A percentile compares a stretch with the other conserved stretches of the same genome.
Conservation (phyloP, 495 filamentous ascomycete genomes). For the Acidiella bohemica region DNA sequence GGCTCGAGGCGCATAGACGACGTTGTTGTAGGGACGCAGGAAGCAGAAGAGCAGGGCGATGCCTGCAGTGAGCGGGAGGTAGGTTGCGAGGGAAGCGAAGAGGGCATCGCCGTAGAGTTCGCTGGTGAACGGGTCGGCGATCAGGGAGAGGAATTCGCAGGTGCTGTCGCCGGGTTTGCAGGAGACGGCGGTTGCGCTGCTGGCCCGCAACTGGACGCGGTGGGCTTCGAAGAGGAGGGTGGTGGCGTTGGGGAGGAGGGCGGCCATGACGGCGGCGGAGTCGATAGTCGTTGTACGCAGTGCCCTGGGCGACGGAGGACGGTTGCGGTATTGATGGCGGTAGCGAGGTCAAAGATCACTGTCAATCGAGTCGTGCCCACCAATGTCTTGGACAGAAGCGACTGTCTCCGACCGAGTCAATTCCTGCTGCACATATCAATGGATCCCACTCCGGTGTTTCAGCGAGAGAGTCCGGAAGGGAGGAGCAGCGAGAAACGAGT, state of each 20-base stretch:
- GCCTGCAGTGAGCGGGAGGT: constrained; percentile 36
- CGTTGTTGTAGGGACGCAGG: constrained; percentile 73
- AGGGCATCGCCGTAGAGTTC: constrained; percentile 53
- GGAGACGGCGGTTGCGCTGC: not conserved
- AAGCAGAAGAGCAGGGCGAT: constrained; percentile 74
- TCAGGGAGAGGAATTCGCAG: constrained; percentile 25
- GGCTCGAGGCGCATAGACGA: constrained; percentile 88
- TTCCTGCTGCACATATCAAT: no score
- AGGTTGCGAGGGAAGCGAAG: constrained; percentile 60
- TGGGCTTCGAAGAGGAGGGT: constrained; percentile 1
- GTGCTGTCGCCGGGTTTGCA: constrained; percentile 6
- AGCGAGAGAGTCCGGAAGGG: no score
- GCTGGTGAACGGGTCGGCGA: constrained; percentile 23
- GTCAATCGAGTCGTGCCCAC: no score
- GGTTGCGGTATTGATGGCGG: no score
- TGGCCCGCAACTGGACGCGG: no score
- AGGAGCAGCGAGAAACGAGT: no score
- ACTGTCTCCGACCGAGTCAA: no score
- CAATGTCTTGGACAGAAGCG: no score
- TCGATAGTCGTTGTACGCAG: no score
- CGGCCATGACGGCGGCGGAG: constrained; percentile 3
- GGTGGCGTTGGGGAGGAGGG: not conserved
- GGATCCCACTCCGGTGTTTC: no score
- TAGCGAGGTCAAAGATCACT: no score
- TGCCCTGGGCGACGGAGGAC: no score